These are phyloP conservation scores for Cyberlindnera petersonii DNA, from an alignment of 805 yeast genomes.

Conservation along the genomic window DNA sequence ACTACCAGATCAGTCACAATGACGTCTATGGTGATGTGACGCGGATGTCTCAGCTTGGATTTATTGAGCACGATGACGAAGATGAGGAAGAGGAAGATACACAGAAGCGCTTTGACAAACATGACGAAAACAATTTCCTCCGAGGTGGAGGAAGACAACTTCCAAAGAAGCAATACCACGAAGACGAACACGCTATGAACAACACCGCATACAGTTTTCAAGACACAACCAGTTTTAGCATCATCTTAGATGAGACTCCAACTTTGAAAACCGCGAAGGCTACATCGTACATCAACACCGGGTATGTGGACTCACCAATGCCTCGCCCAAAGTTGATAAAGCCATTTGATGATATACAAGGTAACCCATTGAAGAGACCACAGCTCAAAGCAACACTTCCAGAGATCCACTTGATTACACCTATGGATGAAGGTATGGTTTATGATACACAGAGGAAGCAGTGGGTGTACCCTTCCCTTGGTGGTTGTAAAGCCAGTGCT, in stretches of 20 bases:
- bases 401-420: slow-evolving; percentile 23
- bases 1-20: slow-evolving; percentile 15
- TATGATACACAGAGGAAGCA: slow-evolving; percentile 16
- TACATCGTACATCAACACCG: slow-evolving; percentile 19
- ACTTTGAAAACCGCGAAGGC: slow-evolving; percentile 17
- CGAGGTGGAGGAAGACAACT: not conserved
- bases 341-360: slow-evolving; percentile 9
- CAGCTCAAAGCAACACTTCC: slow-evolving; percentile 8
- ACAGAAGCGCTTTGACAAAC: too few relatives aligned
- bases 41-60: not conserved
- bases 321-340: slow-evolving; percentile 24
- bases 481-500: not conserved
- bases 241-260: slow-evolving; percentile 13
- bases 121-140: not conserved
- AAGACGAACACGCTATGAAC: slow-evolving; percentile 5
- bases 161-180: not conserved
- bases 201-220: slow-evolving; percentile 26
- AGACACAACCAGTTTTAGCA: slow-evolving; percentile 18
- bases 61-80: not conserved
- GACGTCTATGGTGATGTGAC: slow-evolving; percentile 11
- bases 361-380: slow-evolving; percentile 8
- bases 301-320: slow-evolving; percentile 25
- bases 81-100: slow-evolving; percentile 3
- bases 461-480: slow-evolving; percentile 20
- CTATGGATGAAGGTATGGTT: slow-evolving; percentile 24